Conservation (phyloP, 108 stramenopile species). For the Fragilaria radians region DNA sequence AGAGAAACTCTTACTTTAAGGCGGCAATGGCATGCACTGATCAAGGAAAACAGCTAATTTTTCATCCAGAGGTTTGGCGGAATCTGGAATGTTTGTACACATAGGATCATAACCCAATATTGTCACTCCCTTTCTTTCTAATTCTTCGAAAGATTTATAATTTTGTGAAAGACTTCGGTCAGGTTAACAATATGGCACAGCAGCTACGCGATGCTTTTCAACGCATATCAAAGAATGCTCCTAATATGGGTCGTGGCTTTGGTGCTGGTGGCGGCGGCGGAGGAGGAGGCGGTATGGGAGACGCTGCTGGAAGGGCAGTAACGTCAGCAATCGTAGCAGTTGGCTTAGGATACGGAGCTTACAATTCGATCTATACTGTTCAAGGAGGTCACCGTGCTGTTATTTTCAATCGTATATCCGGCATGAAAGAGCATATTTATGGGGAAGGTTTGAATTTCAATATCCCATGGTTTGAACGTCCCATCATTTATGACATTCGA, state of each 20-base stretch:
- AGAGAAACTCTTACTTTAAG: too few species aligned
- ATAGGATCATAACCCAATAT: too few species aligned
- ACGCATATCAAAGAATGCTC: conserved; percentile 67
- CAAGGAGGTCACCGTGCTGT: conserved; percentile 97
- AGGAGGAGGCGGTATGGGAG: conserved; percentile 55
- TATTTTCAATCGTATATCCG: conserved; percentile 91
- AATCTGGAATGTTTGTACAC: too few species aligned
- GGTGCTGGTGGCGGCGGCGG: conserved; percentile 57
- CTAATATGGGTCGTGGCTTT: conserved; percentile 35
- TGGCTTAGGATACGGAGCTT: conserved; percentile 85
- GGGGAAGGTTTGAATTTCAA: conserved; percentile 96
- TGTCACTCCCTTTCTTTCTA: too few species aligned
- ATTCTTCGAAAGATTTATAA: too few species aligned
- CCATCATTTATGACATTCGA: conserved; percentile 93
- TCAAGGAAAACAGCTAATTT: too few species aligned
- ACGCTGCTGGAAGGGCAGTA: conserved; percentile 66
- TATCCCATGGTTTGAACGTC: conserved; percentile 98
- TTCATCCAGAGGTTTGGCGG: too few species aligned
- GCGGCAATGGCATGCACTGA: too few species aligned
- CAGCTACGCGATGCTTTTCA: conserved; percentile 78
- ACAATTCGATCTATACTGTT: conserved; percentile 90
- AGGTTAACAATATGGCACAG: conserved; percentile 49
- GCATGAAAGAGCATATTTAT: conserved; percentile 85
- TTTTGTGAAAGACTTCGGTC: neutral
- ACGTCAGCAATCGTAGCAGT: conserved; percentile 65